Base-by-base conservation (phyloP, 1,284 basidiomycete genomes). In the Wolfiporia cocos region DNA sequence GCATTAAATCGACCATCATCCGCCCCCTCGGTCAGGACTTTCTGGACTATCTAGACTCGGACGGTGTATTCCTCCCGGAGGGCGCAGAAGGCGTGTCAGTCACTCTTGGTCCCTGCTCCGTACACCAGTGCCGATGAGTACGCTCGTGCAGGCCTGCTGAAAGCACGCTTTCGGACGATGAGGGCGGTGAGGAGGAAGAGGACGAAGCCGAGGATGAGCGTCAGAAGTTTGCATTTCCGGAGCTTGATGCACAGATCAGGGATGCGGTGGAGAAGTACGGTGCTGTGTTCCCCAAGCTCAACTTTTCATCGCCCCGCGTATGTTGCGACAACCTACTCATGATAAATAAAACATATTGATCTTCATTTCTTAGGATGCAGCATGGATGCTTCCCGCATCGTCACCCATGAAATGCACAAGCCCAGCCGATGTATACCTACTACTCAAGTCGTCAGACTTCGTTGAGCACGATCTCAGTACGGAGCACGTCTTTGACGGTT, bases 361-460 rank as follows among this genome's bases (percentile, higher is more conserved):
- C 4, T 7, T 15, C 6, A 14, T 35, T 28, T 14, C 7, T 20
- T 50, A 94, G 89, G 94, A 98, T 57, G 91, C 93, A 11, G 78
- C 86, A 2, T 98, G 93, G 88, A 81, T 99, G 48, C 71, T 96
- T 1, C 86, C 92, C 2, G 74, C 87, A n/a, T 84, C 85, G 4
- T 81, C 86, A 1, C 91, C 88, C 0, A 68, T 98, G 30, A 86
- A 86, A 64, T 97, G 94, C 62, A 83, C 79, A 5, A 78, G 81
- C 1, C 92, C 93, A 0, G 79, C 86, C 3, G 95, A 99, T 53
- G 82, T 98, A 20, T 98, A 97, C 62, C 73, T 97, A 34, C 68
- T 96, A 0, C 74, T 99, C 50, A 99, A 99, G 64, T 90, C 89
- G 2, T 92, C 89, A 36, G 91, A 97, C 59, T 96, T 96, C 53